A percentile compares a stretch with the other conserved stretches of the same genome.
Conservation (phyloP, 768 basidiomycete genomes). For the Lentinula sp. region DNA sequence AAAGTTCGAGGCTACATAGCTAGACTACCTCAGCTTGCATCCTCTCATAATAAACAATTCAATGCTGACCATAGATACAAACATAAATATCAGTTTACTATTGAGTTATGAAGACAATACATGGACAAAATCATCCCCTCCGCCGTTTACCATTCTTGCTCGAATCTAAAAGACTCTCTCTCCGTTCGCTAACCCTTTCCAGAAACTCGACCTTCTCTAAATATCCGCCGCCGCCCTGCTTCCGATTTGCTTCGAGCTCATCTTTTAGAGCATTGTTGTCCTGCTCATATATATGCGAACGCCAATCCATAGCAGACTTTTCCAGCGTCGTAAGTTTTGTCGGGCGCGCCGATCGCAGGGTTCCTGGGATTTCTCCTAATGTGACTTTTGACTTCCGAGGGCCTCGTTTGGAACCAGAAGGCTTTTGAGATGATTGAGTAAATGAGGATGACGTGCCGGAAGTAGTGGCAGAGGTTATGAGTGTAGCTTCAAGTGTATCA, state of each 20-base stretch:
- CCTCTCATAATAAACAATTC: too few relatives aligned
- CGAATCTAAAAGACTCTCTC: slow-evolving; percentile 57
- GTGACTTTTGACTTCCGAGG: slow-evolving; percentile 61
- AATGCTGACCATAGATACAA: too few relatives aligned
- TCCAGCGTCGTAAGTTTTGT: slow-evolving; percentile 82
- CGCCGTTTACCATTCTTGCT: slow-evolving; percentile 36
- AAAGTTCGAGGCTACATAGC: too few relatives aligned
- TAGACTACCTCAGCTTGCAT: too few relatives aligned
- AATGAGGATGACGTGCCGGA: neutral
- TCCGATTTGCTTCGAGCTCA: slow-evolving; percentile 66
- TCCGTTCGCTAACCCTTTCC: slow-evolving; percentile 66
- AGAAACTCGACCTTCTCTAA: slow-evolving; percentile 84
- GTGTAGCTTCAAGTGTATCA: neutral
- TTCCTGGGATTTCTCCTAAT: slow-evolving; percentile 46
- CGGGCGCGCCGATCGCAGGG: slow-evolving; percentile 22
- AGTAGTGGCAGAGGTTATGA: neutral
- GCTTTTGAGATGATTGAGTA: slow-evolving; percentile 15
- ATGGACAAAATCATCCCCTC: slow-evolving; percentile 1
- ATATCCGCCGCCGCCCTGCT: slow-evolving; percentile 62
- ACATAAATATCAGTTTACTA: neutral
- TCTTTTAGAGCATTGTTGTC: slow-evolving; percentile 43
- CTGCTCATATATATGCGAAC: slow-evolving; percentile 48
- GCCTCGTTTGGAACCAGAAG: slow-evolving; percentile 41
- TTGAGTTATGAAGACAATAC: neutral
- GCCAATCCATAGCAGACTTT: slow-evolving; percentile 87